A percentile compares a stretch with the other conserved stretches of the same genome.
Evolutionary conservation across 768 basidiomycete genomes (phyloP).

Genomic region (Naganishia antarctica): DNA sequence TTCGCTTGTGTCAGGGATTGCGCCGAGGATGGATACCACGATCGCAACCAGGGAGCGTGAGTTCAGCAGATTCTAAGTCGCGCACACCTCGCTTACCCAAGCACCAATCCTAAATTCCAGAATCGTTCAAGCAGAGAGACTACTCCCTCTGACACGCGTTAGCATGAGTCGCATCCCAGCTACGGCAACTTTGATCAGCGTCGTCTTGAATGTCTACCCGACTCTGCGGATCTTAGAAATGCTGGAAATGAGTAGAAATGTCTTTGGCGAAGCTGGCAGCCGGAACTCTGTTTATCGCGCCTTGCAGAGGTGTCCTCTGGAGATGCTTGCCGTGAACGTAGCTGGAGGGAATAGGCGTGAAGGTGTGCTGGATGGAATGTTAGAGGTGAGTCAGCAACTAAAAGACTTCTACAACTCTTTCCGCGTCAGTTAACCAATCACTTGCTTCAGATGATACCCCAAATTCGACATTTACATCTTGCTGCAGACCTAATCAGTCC

Average conservation of each 20-base stretch:
- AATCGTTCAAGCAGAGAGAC: not conserved
- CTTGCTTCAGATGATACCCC: slow-evolving; percentile 19
- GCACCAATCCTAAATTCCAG: not conserved
- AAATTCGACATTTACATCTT: slow-evolving; percentile 9
- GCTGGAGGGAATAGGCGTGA: slow-evolving; percentile 16
- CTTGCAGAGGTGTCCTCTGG: not conserved
- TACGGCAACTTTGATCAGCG: not conserved
- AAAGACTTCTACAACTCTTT: not conserved
- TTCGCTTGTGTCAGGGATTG: no score
- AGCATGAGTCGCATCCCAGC: slow-evolving; percentile 18
- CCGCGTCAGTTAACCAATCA: not conserved
- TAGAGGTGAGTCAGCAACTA: slow-evolving; percentile 11
- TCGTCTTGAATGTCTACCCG: not conserved
- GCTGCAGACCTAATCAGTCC: slow-evolving; percentile 21
- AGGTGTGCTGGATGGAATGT: slow-evolving; percentile 16
- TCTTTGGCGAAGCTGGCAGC: slow-evolving; percentile 1
- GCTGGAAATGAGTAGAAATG: slow-evolving; percentile 22
- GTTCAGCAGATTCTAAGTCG: not conserved
- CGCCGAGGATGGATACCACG: slow-evolving; percentile 7
- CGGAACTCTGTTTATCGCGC: slow-evolving; percentile 5
- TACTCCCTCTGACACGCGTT: slow-evolving; percentile 12
- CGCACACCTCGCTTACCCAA: not conserved
- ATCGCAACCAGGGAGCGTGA: slow-evolving; percentile 9
- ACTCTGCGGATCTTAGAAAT: slow-evolving; percentile 20
- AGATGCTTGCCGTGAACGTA: slow-evolving; percentile 17